Base-by-base conservation (phyloP, 73 alveolate species). In the Paramecium tetraurelia region DNA sequence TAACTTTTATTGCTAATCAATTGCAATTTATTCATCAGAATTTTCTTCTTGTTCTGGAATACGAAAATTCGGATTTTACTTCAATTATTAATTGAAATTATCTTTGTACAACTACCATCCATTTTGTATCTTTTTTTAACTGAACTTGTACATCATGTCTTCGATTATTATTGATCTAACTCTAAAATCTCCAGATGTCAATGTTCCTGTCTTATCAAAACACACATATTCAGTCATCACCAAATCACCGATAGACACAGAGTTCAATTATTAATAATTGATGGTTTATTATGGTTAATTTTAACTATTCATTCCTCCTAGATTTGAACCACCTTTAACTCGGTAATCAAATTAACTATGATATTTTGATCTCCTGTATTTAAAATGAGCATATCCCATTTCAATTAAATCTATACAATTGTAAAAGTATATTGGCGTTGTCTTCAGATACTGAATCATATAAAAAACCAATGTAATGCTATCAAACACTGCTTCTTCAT, bases 191-290 rank as follows among this genome's bases (percentile, higher is more conserved):
- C 87, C 87, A 5, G 87, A 12, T 33, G 87, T 75, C 21, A 75
- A 36, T 21, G 87, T 75, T 12, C 87, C 87, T 14, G 87, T 75
- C 48, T 75, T 75, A 75, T 75, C 87, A 36, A 75, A 75, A 75
- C 87, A 75, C 3, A 75, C 87, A 75, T 36, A 75, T 40, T 75
- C 87, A 33, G 87, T 75, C 87, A 75, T 75, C 2, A 75, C 87
- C 9, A 75, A 36, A 36, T 75, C 87, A 31, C 87, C 87, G 6
- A 75, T 36, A 1, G 87, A 75, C 4, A 44, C 87, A 36, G 63
- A 21, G 12, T 75, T 75, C 18, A 75, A 36, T 40, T 75, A 20
- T 75, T 75, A 40, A 40, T 75, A 75, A 35, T 33, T 75, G 27
- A 75, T 75, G 3, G 41, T 1, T 75, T 75, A 68, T 68, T 68